Evolutionary conservation across 257 asterid species (phyloP), one percentile per base, ranked within the genome.

Genomic region (Solanum ossicruentum): DNA sequence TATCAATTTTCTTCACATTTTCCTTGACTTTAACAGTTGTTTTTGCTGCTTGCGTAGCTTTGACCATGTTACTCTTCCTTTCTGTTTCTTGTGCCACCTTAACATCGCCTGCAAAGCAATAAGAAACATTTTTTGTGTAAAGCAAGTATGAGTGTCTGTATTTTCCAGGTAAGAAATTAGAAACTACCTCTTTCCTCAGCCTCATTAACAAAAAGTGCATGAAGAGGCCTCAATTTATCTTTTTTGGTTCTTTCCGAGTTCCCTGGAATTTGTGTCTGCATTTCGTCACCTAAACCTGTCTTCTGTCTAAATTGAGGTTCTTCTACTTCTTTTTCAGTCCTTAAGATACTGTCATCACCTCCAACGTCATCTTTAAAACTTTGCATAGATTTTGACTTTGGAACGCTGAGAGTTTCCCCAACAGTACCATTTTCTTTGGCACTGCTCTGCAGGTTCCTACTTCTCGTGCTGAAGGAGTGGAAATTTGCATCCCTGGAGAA

Each of bases 111-210:
- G 89, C 80, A 87, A 86, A 87, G 52, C 83, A 85, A 10, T 51
- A 88, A 86, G 49, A 3, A 66, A 23, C 60, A 51, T 51, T 61
- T 39, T 51, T 58, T 18, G 63, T 81, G 17, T 61, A 51, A 61
- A 81, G 65, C 10, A 18, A 41, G 26, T 23, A 84, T 56, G 63
- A 49, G 28, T 41, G 57, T 57, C 39, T n/a, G 75, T 21, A 81
- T 61, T 47, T 58, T 39, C 65, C 82, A 13, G 60, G 43, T 49
- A 69, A 52, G 18, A 6, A 52, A 75, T 81, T 32, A 87, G 60
- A 60, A 77, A 21, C 86, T 88, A 92, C 97, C 96, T 88, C 84
- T 73, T 83, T 69, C 89, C 47, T 87, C 87, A 15, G 43, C 70
- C 49, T 87, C 90, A 26, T 77, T 89, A 58, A 69, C 49, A 43